Evolutionary conservation across 257 asterid species (phyloP).

Genomic region (Lycium ferocissimum): DNA sequence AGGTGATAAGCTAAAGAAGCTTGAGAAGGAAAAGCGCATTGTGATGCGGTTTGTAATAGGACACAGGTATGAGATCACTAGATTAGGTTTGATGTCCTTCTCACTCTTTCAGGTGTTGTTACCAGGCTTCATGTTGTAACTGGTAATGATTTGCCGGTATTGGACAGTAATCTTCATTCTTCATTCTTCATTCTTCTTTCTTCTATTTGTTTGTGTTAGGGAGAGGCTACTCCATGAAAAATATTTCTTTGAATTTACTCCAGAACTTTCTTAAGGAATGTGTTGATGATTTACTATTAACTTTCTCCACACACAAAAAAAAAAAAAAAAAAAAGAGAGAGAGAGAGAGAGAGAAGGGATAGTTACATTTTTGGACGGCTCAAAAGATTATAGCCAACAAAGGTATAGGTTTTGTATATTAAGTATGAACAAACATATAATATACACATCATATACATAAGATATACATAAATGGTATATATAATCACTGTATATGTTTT

Average conservation of each 20-base stretch:
- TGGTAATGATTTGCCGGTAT: not conserved
- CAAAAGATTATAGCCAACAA: no score
- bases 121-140: not conserved
- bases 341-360: no score
- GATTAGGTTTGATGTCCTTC: conserved; percentile 8
- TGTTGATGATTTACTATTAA: not conserved
- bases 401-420: no score
- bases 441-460: no score
- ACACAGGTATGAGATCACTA: conserved; percentile 50
- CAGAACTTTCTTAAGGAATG: not conserved
- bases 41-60: conserved; percentile 63
- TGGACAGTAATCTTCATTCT: not conserved
- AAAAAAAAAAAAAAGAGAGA: not conserved
- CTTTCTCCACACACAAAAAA: not conserved
- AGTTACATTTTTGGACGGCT: no score
- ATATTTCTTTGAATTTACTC: not conserved
- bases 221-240: not conserved
- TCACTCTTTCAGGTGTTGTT: not conserved
- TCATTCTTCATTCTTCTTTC: not conserved
- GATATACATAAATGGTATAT: no score
- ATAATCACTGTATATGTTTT: no score
- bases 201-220: not conserved
- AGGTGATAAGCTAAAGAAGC: conserved; percentile 63
- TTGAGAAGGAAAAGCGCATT: conserved; percentile 68
- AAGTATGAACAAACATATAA: no score